Base-by-base conservation (phyloP, 345 rosid genomes). In the Geranium brycei region DNA sequence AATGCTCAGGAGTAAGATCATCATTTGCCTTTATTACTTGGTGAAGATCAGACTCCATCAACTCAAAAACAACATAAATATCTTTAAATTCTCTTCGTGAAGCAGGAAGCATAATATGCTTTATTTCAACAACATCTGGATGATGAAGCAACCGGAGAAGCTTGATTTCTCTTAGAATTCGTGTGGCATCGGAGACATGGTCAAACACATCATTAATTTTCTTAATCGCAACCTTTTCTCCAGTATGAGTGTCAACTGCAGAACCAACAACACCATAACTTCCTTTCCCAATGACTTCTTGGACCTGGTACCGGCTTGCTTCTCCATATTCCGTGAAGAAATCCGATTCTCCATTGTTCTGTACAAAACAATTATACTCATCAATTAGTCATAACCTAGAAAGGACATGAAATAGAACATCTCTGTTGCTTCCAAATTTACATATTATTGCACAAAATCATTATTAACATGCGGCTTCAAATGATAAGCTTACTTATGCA, bases 21-120 rank as follows among this genome's bases (percentile, higher is more conserved):
- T 88, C 95, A 63, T 93, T 93, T 0, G 95, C 95, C 76, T 82
- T 90, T 61, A 90, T 93, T 16, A 90, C 97, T 80, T 93, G 96
- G 73, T 92, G 97, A 58, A 92, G 97, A 71, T 92, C 98, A 64
- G 97, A 89, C 76, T 92, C 98, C 98, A 93, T 93, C 79, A 92
- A 72, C 79, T 92, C 98, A 11, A 92, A 89, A 28, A 92, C 89
- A 53, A 93, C 97, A 75, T 90, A 93, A 31, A 93, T 88, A 81
- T 93, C 99, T 61, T 71, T 77, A 71, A 93, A 93, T 71, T 93
- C 99, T 70, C 96, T 70, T 1, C 92, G 87, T 0, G 97, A 93
- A 65, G 99, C 97, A 75, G 99, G 99, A 57, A 93, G 82, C 99
- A 90, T 93, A 53, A 93, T 93, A 64, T 93, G 99, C 69, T 86